Percentiles rank a stretch among this genome's conserved stretches.
These are phyloP conservation scores for Fusarium xylarioides DNA, from an alignment of 2,329 filamentous ascomycete species.

Conservation along the genomic window DNA sequence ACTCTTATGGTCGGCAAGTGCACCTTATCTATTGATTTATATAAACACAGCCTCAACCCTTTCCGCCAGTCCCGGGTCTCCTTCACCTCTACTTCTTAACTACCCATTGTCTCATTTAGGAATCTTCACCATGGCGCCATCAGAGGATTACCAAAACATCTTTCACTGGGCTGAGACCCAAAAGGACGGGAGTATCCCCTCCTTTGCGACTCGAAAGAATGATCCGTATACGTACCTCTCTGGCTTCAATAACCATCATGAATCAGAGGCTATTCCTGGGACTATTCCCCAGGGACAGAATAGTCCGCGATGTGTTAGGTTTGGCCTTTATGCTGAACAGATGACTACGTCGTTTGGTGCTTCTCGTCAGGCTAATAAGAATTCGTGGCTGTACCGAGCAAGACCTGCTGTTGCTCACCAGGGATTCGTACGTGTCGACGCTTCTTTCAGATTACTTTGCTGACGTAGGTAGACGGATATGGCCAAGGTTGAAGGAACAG, in stretches of 20 bases:
- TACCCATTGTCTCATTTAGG: background rate
- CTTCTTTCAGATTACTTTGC: accelerated
- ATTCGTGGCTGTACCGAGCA: conserved; percentile 45
- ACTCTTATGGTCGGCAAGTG: background rate
- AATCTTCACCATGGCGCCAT: background rate
- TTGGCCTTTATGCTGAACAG: conserved; percentile 54
- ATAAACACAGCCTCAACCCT: background rate
- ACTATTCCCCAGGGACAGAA: conserved; percentile 58
- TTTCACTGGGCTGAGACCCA: conserved; percentile 70
- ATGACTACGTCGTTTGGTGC: conserved; percentile 52
- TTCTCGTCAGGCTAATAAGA: conserved; percentile 44
- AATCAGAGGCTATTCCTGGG: conserved; percentile 56
- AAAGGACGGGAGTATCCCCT: conserved; percentile 63
- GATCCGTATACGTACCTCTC: conserved; percentile 63
- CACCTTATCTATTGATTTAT: background rate
- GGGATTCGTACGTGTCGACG: conserved; percentile 29
- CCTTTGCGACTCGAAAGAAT: conserved; percentile 55
- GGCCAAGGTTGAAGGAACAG: conserved; percentile 36
- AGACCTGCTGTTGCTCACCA: conserved; percentile 46
- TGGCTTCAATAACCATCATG: conserved; percentile 61
- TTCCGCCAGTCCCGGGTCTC: background rate
- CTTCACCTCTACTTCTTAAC: background rate
- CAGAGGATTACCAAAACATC: conserved; percentile 57
- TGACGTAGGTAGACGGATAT: conserved; percentile 31
- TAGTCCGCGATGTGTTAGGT: conserved; percentile 51